phyloP scores from a whole-genome alignment of 1,284 basidiomycete species.

The Xerocomus minutiporus region DNA sequence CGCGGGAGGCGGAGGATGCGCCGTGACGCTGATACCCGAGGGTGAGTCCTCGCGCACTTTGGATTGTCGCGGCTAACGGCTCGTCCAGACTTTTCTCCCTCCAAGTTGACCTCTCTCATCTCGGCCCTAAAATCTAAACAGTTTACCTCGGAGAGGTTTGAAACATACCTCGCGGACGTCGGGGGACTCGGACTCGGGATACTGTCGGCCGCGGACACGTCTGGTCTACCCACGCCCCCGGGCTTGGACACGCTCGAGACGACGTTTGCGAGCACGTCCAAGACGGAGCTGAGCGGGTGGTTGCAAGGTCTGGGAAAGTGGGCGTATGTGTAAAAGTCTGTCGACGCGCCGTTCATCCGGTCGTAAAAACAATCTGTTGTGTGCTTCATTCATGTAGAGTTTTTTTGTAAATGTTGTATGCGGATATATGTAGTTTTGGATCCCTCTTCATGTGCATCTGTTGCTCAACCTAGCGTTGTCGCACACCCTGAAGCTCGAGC shows the following conservation, averaged over 20 bases:
- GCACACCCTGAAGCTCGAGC: neutral
- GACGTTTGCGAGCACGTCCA: slow-evolving; percentile 46
- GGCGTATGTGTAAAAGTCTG: slow-evolving; percentile 50
- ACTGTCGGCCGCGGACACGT: slow-evolving; percentile 32
- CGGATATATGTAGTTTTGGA: neutral
- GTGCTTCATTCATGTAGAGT: neutral
- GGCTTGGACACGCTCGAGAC: slow-evolving; percentile 38
- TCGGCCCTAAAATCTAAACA: slow-evolving; percentile 43
- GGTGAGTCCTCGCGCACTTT: slow-evolving; percentile 41
- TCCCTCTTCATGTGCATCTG: neutral
- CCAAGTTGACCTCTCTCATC: slow-evolving; percentile 55
- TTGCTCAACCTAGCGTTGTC: no score
- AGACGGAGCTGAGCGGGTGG: slow-evolving; percentile 54
- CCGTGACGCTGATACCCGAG: slow-evolving; percentile 93
- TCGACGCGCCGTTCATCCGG: slow-evolving; percentile 2
- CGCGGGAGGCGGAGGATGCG: slow-evolving; percentile 97
- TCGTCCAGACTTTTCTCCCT: slow-evolving; percentile 53
- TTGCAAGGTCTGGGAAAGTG: slow-evolving; percentile 54
- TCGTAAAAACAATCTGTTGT: neutral
- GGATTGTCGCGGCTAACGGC: slow-evolving; percentile 9
- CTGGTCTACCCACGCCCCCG: slow-evolving; percentile 24
- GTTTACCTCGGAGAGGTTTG: slow-evolving; percentile 58
- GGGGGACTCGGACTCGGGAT: slow-evolving; percentile 92
- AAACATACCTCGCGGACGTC: slow-evolving; percentile 87
- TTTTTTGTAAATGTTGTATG: neutral